Conservation (phyloP, 176 grass and related monocot genomes). For the Coix lacrymajobi region DNA sequence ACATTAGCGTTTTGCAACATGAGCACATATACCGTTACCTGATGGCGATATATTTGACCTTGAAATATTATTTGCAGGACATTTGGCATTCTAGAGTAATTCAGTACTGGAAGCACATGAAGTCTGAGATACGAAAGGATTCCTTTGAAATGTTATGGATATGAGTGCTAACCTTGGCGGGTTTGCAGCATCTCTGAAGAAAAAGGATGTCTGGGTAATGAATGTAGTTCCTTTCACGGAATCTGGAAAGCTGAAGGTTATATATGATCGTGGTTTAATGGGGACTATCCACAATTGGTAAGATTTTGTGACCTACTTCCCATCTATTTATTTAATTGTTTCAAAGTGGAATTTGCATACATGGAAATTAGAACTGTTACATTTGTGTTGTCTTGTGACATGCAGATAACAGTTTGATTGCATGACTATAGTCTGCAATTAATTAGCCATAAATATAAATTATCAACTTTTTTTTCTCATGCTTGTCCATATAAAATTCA, state of each 20-base stretch:
- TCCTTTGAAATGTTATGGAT: constrained; percentile 78
- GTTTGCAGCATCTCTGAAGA: constrained; percentile 67
- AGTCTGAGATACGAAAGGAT: constrained; percentile 47
- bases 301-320: neutral
- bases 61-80: constrained; percentile 40
- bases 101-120: constrained; percentile 76
- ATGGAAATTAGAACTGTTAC: neutral
- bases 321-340: constrained; percentile 11
- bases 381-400: neutral
- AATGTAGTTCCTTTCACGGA: constrained; percentile 55
- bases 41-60: neutral
- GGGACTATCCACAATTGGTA: constrained; percentile 72
- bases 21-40: neutral
- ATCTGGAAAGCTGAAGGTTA: constrained; percentile 70
- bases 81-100: constrained; percentile 63
- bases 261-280: constrained; percentile 79
- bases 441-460: neutral
- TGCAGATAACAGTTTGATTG: neutral
- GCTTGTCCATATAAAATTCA: neutral
- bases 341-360: constrained; percentile 16
- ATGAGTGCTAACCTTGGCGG: constrained; percentile 74
- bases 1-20: neutral
- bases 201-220: constrained; percentile 79
- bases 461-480: neutral
- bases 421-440: neutral